A percentile compares a stretch with the other conserved stretches of the same genome.
Evolutionary conservation across 1,284 basidiomycete species (phyloP).

Genomic region (Xanthoconium separans): DNA sequence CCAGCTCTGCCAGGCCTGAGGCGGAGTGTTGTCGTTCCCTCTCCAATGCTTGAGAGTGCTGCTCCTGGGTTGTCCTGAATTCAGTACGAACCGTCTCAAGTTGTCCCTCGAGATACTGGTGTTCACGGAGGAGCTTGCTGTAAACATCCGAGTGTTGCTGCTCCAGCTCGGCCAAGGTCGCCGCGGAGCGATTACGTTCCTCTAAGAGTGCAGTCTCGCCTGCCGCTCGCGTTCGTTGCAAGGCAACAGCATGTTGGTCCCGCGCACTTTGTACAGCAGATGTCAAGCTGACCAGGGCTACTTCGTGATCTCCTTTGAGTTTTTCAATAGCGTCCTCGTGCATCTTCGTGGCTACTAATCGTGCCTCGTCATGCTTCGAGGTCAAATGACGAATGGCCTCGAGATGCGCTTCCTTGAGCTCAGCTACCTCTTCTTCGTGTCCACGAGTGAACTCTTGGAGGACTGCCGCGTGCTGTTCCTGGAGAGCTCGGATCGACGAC

Average conservation of each 20-base stretch:
- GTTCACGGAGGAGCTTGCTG: constrained; percentile 30
- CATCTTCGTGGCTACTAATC: constrained; percentile 31
- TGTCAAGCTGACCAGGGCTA: constrained; percentile 44
- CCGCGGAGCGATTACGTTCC: constrained; percentile 41
- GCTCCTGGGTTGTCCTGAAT: constrained; percentile 12
- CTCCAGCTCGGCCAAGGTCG: constrained; percentile 39
- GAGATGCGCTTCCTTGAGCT: constrained; percentile 48
- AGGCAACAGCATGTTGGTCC: constrained; percentile 43
- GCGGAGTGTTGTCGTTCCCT: constrained; percentile 37
- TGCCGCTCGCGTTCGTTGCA: constrained; percentile 42
- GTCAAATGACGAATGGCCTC: constrained; percentile 32
- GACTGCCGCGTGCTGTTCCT: constrained; percentile 55
- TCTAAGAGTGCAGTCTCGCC: constrained; percentile 40
- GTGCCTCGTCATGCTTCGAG: constrained; percentile 34
- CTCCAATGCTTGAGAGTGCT: constrained; percentile 26
- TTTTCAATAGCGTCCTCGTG: constrained; percentile 43
- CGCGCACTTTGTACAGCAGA: constrained; percentile 43
- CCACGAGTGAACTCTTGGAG: constrained; percentile 54
- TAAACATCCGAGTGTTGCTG: constrained; percentile 31
- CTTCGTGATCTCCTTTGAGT: constrained; percentile 47
- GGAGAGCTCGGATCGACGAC: constrained; percentile 44
- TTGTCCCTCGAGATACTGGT: constrained; percentile 23
- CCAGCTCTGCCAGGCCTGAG: constrained; percentile 32
- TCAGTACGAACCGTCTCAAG: constrained; percentile 25
- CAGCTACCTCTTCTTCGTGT: constrained; percentile 52